Evolutionary conservation across 345 rosid species (phyloP).

Genomic region (Turritis glabra): DNA sequence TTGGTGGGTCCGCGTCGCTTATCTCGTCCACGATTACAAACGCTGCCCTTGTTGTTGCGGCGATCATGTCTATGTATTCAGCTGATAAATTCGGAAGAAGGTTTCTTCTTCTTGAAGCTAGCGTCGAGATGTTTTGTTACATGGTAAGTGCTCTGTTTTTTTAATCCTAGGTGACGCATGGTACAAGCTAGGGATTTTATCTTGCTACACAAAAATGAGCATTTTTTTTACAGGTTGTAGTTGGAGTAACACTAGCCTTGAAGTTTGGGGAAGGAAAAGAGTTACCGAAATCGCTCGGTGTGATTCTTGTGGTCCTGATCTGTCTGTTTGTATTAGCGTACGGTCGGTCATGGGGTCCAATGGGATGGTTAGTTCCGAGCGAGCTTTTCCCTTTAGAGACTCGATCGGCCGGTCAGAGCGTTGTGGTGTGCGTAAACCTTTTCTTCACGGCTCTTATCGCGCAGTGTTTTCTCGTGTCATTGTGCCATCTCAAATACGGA

Average conservation of each 20-base stretch:
- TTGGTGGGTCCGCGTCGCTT: constrained; percentile 69
- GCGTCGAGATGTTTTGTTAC: constrained; percentile 66
- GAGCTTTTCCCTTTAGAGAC: constrained; percentile 89
- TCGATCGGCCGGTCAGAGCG: constrained; percentile 88
- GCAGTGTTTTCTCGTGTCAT: constrained; percentile 70
- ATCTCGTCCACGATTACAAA: constrained; percentile 62
- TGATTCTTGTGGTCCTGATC: constrained; percentile 58
- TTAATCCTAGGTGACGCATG: too few relatives aligned
- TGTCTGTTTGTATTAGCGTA: constrained; percentile 76
- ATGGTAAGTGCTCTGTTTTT: constrained; percentile 51
- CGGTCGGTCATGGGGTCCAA: constrained; percentile 95
- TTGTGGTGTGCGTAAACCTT: constrained; percentile 80
- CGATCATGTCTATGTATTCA: constrained; percentile 63
- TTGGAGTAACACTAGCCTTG: constrained; percentile 63
- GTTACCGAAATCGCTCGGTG: constrained; percentile 47
- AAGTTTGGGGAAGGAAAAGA: constrained; percentile 63
- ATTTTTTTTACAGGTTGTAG: constrained; percentile 46
- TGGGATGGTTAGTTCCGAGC: constrained; percentile 95
- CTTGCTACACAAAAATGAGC: background rate
- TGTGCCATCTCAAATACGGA: constrained; percentile 72
- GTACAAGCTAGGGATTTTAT: background rate
- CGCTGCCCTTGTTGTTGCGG: constrained; percentile 55
- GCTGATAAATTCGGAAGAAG: constrained; percentile 81
- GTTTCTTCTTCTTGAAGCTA: constrained; percentile 78
- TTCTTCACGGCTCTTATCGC: constrained; percentile 83